A percentile compares a stretch with the other conserved stretches of the same genome.
These are phyloP conservation scores for Nakazawaea molendinolei DNA, from an alignment of 805 yeast species.

Conservation along the genomic window DNA sequence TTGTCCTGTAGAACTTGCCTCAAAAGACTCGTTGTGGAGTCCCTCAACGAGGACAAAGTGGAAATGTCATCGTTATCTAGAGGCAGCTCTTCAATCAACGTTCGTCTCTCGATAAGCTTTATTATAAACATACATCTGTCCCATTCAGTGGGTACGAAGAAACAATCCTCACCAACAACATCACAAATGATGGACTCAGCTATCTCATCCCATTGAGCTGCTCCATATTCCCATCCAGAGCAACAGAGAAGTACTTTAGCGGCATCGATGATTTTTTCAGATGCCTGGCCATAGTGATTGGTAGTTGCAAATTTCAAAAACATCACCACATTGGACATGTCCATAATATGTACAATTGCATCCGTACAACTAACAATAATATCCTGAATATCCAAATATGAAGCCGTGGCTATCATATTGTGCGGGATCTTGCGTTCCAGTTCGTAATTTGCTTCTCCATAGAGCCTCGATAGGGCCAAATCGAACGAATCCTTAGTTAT, in stretches of 20 bases:
- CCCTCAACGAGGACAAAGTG: background rate
- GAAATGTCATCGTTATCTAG: background rate
- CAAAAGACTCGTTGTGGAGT: slow-evolving; percentile 17
- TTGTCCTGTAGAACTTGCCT: slow-evolving; percentile 30
- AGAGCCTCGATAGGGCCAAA: slow-evolving; percentile 37
- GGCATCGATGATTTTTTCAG: slow-evolving; percentile 37
- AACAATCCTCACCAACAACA: slow-evolving; percentile 41
- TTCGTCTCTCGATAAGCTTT: slow-evolving; percentile 32
- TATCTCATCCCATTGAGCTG: slow-evolving; percentile 38
- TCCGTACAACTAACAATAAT: slow-evolving; percentile 38
- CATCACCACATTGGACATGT: slow-evolving; percentile 29
- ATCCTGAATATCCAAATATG: slow-evolving; percentile 39
- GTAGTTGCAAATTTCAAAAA: slow-evolving; percentile 35
- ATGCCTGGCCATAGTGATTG: slow-evolving; percentile 39
- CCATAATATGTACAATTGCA: slow-evolving; percentile 27
- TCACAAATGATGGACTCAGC: slow-evolving; percentile 35
- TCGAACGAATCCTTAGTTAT: slow-evolving; percentile 42
- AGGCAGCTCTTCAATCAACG: slow-evolving; percentile 1
- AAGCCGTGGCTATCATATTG: slow-evolving; percentile 42
- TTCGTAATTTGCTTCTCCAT: slow-evolving; percentile 32
- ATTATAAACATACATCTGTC: slow-evolving; percentile 44
- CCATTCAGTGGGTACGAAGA: slow-evolving; percentile 51
- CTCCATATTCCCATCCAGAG: slow-evolving; percentile 44
- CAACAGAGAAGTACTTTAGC: slow-evolving; percentile 39
- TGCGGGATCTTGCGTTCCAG: slow-evolving; percentile 30